phyloP scores from a whole-genome alignment of 1,284 basidiomycete species.

The Ceratobasidium papillatum region DNA sequence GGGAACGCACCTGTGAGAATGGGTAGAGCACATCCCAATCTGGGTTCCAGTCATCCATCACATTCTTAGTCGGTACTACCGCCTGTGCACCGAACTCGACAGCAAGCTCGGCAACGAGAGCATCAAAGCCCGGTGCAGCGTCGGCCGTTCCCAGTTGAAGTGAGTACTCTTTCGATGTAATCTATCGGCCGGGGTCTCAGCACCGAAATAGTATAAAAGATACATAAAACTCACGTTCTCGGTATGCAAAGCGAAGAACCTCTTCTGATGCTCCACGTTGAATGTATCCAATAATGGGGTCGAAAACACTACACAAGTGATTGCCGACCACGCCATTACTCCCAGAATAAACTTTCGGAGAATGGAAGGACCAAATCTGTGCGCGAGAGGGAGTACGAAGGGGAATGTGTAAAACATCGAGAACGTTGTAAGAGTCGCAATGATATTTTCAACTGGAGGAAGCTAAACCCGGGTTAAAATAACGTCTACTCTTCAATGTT shows the following conservation, averaged over 20 bases:
- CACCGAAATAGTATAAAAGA: not conserved
- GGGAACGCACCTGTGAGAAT: conserved; percentile 71
- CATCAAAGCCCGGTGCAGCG: conserved; percentile 76
- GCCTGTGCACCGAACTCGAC: conserved; percentile 63
- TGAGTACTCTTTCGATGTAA: conserved; percentile 75
- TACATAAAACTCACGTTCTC: conserved; percentile 74
- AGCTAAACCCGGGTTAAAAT: conserved; percentile 50
- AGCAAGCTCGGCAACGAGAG: conserved; percentile 70
- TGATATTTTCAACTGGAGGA: conserved; percentile 88
- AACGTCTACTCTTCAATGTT: not conserved
- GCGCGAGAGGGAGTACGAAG: conserved; percentile 75
- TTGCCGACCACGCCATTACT: conserved; percentile 59
- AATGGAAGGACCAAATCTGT: conserved; percentile 68
- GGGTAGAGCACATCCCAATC: conserved; percentile 79
- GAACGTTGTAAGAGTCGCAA: conserved; percentile 76
- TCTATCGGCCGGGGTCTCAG: conserved; percentile 55
- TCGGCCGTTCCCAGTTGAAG: conserved; percentile 88
- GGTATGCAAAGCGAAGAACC: conserved; percentile 84
- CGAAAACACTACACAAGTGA: conserved; percentile 68
- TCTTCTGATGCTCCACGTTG: conserved; percentile 87
- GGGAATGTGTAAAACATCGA: conserved; percentile 71
- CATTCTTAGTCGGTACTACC: conserved; percentile 55
- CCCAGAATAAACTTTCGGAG: conserved; percentile 59
- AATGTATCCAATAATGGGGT: conserved; percentile 69
- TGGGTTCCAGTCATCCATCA: conserved; percentile 57